Conservation (phyloP, 2,329 filamentous ascomycete species). For the Acephala macrosclerotiorum region DNA sequence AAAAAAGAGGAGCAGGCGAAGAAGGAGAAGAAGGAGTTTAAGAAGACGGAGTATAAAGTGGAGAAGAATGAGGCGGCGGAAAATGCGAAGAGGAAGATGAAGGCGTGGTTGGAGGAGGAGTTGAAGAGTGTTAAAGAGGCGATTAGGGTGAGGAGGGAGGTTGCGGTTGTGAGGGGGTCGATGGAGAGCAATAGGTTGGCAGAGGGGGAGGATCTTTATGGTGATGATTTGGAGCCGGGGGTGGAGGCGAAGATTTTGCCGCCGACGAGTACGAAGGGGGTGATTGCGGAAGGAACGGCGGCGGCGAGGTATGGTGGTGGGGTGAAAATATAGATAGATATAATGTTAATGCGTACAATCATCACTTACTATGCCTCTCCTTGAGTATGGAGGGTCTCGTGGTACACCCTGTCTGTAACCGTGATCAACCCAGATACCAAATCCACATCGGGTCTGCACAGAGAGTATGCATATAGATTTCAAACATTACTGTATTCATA, state of each 20-base stretch:
- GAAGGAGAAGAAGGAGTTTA: conserved; percentile 6
- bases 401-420: too few species aligned
- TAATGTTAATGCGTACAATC: conserved; percentile 9
- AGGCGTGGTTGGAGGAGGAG: conserved; percentile 26
- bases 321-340: not conserved
- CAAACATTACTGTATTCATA: not conserved
- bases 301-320: not conserved
- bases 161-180: conserved; percentile 29
- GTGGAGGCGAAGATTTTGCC: conserved; percentile 17
- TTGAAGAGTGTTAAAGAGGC: conserved; percentile 27
- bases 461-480: too few species aligned
- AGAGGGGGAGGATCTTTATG: conserved; percentile 33
- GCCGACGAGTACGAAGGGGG: not conserved
- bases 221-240: conserved; percentile 26
- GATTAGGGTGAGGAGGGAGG: conserved; percentile 30
- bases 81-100: conserved; percentile 25
- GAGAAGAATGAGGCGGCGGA: conserved; percentile 16
- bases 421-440: too few species aligned
- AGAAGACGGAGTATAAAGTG: conserved; percentile 5
- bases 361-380: not conserved
- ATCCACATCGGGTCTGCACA: not conserved
- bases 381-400: too few species aligned
- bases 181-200: conserved; percentile 29
- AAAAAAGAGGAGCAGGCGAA: conserved; percentile 5
- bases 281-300: not conserved